These are phyloP conservation scores for Entonaema liquescens DNA, from an alignment of 495 filamentous ascomycete genomes.

Conservation along the genomic window DNA sequence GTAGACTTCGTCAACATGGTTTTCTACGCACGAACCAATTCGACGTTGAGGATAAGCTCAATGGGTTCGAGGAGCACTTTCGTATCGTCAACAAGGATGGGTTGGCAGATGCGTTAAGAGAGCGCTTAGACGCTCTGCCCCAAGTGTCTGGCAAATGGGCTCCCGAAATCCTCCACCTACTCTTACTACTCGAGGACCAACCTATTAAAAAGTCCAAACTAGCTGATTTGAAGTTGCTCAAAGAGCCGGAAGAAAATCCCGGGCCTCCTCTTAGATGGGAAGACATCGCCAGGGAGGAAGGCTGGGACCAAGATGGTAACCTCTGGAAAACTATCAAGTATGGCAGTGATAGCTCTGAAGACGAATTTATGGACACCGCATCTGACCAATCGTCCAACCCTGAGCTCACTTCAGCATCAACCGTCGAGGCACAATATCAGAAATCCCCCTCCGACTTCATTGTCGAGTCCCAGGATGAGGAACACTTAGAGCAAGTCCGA, in stretches of 20 bases:
- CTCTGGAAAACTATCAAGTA: slow-evolving; percentile 86
- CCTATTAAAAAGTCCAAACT: slow-evolving; percentile 75
- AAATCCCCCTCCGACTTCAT: slow-evolving; percentile 51
- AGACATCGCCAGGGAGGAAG: slow-evolving; percentile 77
- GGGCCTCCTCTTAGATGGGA: slow-evolving; percentile 71
- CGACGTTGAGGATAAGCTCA: slow-evolving; percentile 74
- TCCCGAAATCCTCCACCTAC: slow-evolving; percentile 80
- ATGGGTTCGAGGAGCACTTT: slow-evolving; percentile 90
- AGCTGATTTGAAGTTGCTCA: slow-evolving; percentile 65
- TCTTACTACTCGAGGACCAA: slow-evolving; percentile 83
- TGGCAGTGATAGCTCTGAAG: slow-evolving; percentile 68
- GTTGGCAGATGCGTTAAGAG: slow-evolving; percentile 77
- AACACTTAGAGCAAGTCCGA: slow-evolving; percentile 58
- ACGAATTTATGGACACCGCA: slow-evolving; percentile 54
- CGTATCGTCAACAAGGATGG: slow-evolving; percentile 78
- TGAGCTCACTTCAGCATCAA: slow-evolving; percentile 51
- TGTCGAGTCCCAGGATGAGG: slow-evolving; percentile 48
- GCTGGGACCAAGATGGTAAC: slow-evolving; percentile 70
- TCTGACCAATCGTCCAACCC: slow-evolving; percentile 49
- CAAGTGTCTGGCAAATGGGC: slow-evolving; percentile 64
- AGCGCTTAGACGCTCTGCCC: slow-evolving; percentile 68
- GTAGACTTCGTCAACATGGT: slow-evolving; percentile 64
- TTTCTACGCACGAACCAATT: slow-evolving; percentile 88
- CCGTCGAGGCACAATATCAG: slow-evolving; percentile 50
- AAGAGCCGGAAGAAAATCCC: slow-evolving; percentile 50